Evolutionary conservation across 768 basidiomycete species (phyloP).

Genomic region (Dioszegia aurantiaca): DNA sequence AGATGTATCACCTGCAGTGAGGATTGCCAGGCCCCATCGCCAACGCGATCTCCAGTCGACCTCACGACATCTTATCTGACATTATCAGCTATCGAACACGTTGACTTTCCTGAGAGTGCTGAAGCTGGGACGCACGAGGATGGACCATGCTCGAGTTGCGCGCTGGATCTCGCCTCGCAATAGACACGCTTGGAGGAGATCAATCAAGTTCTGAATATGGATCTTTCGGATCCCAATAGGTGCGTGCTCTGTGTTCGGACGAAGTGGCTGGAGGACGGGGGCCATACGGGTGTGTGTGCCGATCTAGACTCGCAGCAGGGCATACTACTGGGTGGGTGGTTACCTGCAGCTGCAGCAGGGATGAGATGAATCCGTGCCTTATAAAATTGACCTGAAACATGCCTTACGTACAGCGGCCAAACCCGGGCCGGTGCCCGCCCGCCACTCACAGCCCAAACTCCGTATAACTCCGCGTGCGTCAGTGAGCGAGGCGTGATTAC

Average conservation of each 20-base stretch:
- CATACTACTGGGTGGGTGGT: too few species aligned
- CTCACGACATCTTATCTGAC: slow-evolving; percentile 49
- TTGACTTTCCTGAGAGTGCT: neutral
- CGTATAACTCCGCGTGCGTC: slow-evolving; percentile 1
- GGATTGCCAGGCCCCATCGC: slow-evolving; percentile 47
- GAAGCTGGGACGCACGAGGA: slow-evolving; percentile 37
- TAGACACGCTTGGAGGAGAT: slow-evolving; percentile 44
- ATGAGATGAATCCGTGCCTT: neutral
- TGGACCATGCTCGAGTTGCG: slow-evolving; percentile 46
- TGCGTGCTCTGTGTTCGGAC: slow-evolving; percentile 15
- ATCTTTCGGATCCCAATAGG: slow-evolving; percentile 32
- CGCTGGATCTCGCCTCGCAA: slow-evolving; percentile 33
- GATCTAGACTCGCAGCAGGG: too few species aligned
- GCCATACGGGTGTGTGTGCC: too few species aligned
- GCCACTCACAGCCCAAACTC: neutral
- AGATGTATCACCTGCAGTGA: slow-evolving; percentile 12
- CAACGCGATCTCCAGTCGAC: slow-evolving; percentile 49
- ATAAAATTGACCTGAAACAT: neutral
- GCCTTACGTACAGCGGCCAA: neutral
- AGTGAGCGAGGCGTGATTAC: neutral
- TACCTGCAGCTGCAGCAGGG: too few species aligned
- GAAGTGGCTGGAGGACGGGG: neutral
- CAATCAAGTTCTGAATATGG: slow-evolving; percentile 48
- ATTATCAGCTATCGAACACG: slow-evolving; percentile 10
- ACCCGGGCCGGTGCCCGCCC: neutral